phyloP scores from a whole-genome alignment of 495 filamentous ascomycete species.

The Penicillium paradoxum region DNA sequence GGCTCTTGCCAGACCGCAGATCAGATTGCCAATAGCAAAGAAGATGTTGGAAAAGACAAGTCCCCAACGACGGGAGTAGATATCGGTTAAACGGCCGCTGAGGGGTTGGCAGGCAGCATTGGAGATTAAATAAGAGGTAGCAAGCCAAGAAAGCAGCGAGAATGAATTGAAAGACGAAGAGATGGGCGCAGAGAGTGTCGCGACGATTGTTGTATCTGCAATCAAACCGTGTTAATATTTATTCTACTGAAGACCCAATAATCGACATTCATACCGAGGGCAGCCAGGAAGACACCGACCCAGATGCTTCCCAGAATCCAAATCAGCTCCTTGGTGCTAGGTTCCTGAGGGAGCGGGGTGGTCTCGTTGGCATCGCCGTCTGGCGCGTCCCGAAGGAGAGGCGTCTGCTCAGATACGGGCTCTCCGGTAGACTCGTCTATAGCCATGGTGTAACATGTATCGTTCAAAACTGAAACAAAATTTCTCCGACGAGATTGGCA shows the following conservation, averaged over 20 bases:
- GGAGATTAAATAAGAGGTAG: conserved; percentile 82
- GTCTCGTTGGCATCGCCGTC: conserved; percentile 18
- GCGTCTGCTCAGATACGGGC: conserved; percentile 37
- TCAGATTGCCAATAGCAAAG: conserved; percentile 76
- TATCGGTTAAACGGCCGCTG: conserved; percentile 81
- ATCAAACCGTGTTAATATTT: neutral
- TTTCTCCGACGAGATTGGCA: too few relatives aligned
- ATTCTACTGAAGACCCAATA: too few relatives aligned
- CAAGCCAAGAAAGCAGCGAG: conserved; percentile 85
- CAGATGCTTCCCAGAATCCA: conserved; percentile 51
- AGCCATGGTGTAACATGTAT: conserved; percentile 14
- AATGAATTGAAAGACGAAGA: conserved; percentile 79
- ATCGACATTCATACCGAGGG: conserved; percentile 49
- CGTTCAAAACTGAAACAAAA: neutral
- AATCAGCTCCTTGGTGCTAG: conserved; percentile 39
- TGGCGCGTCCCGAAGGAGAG: conserved; percentile 30
- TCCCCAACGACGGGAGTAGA: conserved; percentile 73
- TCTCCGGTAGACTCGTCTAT: conserved; percentile 12
- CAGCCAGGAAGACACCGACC: conserved; percentile 79
- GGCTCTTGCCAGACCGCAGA: conserved; percentile 74
- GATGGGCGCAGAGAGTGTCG: conserved; percentile 80
- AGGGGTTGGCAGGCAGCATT: conserved; percentile 86
- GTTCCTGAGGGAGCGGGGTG: conserved; percentile 31
- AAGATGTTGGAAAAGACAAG: conserved; percentile 74
- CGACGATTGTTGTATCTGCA: conserved; percentile 73